phyloP scores from a whole-genome alignment of 768 basidiomycete species.

The Mycena venus region DNA sequence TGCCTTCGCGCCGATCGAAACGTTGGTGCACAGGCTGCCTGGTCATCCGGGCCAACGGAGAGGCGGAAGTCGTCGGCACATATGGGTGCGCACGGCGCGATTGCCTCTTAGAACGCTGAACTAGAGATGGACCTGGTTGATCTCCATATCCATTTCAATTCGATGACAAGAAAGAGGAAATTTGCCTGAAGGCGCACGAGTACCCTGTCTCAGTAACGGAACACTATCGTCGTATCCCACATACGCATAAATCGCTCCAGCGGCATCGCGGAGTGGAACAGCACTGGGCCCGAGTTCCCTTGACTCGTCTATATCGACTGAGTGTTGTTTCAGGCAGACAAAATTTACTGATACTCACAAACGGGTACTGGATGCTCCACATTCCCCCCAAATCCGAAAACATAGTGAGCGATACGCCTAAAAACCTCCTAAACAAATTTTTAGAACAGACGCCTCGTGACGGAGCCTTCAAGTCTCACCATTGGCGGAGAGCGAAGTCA shows the following conservation, averaged over 20 bases:
- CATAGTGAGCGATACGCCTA: background rate
- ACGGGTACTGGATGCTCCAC: background rate
- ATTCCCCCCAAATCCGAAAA: background rate
- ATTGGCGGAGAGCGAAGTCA: background rate
- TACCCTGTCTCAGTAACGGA: too few species aligned
- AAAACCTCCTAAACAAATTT: background rate
- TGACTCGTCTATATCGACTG: background rate
- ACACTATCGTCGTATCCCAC: background rate
- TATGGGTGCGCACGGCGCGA: background rate
- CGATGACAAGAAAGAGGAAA: too few species aligned
- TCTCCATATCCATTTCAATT: background rate
- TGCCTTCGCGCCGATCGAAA: too few species aligned
- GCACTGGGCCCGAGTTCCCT: background rate
- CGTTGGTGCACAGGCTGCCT: background rate
- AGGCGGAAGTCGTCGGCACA: background rate
- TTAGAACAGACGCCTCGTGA: too few species aligned
- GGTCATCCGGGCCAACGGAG: background rate
- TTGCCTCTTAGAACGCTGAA: background rate
- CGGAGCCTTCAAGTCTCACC: background rate
- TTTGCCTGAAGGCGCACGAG: background rate
- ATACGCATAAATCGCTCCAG: background rate
- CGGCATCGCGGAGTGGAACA: background rate
- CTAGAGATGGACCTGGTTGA: too few species aligned
- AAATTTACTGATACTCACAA: background rate
- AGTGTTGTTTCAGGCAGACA: background rate